Evolutionary conservation across 805 yeast genomes (phyloP).

Genomic region (Cyberlindnera suaveolens): DNA sequence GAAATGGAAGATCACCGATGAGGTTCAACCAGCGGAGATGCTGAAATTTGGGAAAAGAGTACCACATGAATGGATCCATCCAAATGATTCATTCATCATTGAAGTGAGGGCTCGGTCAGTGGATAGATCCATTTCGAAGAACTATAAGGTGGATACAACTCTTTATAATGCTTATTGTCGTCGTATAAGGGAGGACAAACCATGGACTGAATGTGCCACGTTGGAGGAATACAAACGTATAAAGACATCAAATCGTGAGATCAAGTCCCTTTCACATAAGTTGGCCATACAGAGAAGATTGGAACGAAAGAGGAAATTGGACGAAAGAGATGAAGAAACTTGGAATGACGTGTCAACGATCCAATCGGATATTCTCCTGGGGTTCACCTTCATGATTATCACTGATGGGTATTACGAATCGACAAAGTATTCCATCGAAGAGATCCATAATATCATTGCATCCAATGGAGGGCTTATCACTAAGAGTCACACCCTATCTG

Average conservation of each 20-base stretch:
- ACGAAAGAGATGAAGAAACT: slow-evolving; percentile 17
- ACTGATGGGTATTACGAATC: slow-evolving; percentile 37
- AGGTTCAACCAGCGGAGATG: slow-evolving; percentile 29
- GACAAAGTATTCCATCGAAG: slow-evolving; percentile 27
- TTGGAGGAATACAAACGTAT: slow-evolving; percentile 44
- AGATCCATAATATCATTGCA: slow-evolving; percentile 33
- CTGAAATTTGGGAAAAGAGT: slow-evolving; percentile 51
- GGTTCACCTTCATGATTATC: slow-evolving; percentile 43
- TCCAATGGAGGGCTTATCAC: slow-evolving; percentile 47
- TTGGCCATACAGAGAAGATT: slow-evolving; percentile 20
- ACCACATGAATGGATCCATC: slow-evolving; percentile 78
- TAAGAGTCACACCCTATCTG: slow-evolving; percentile 8
- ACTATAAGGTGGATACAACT: slow-evolving; percentile 62
- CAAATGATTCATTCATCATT: slow-evolving; percentile 67
- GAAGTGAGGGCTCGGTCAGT: slow-evolving; percentile 81
- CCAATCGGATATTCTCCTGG: slow-evolving; percentile 35
- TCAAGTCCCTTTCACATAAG: slow-evolving; percentile 21
- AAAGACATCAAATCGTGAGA: slow-evolving; percentile 16
- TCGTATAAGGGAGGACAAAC: slow-evolving; percentile 62
- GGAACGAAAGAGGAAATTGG: slow-evolving; percentile 13
- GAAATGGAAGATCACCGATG: slow-evolving; percentile 46
- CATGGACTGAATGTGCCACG: slow-evolving; percentile 47
- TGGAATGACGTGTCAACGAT: slow-evolving; percentile 13
- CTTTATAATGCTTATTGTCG: slow-evolving; percentile 73
- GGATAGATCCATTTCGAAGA: slow-evolving; percentile 37